Evolutionary conservation across 768 basidiomycete species (phyloP).

Genomic region (Mycena olivaceomarginata): DNA sequence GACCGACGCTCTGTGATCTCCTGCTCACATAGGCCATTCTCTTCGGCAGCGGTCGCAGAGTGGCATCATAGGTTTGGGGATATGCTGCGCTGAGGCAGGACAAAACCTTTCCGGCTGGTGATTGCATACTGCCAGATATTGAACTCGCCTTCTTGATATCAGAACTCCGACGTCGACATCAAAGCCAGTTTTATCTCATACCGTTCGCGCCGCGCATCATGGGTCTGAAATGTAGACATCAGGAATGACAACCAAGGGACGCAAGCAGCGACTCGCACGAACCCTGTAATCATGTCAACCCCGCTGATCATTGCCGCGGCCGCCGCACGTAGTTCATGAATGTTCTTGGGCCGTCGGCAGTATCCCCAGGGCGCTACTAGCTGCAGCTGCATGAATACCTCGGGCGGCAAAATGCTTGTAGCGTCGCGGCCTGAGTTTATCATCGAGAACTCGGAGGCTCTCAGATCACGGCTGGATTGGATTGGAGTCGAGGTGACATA

Average conservation of each 20-base stretch:
- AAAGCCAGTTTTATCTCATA: background rate
- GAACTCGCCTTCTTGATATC: background rate
- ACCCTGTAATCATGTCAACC: slow-evolving; percentile 6
- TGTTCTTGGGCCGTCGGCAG: background rate
- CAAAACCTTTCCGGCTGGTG: background rate
- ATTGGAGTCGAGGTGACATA: background rate
- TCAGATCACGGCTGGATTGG: background rate
- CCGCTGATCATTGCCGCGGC: background rate
- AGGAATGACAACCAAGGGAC: background rate
- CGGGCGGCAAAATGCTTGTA: background rate
- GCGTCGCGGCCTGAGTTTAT: background rate
- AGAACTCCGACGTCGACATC: background rate
- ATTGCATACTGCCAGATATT: slow-evolving; percentile 8
- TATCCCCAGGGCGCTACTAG: background rate
- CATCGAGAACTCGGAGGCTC: background rate
- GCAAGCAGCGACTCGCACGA: background rate
- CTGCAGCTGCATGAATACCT: background rate
- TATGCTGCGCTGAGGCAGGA: background rate
- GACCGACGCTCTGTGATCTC: background rate
- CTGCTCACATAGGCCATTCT: background rate
- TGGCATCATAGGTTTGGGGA: background rate
- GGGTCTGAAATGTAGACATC: background rate
- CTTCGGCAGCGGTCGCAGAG: background rate
- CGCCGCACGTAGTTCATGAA: background rate
- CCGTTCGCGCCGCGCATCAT: background rate